Evolutionary conservation across 495 filamentous ascomycete species (phyloP).

Genomic region (Penicillium lagena): DNA sequence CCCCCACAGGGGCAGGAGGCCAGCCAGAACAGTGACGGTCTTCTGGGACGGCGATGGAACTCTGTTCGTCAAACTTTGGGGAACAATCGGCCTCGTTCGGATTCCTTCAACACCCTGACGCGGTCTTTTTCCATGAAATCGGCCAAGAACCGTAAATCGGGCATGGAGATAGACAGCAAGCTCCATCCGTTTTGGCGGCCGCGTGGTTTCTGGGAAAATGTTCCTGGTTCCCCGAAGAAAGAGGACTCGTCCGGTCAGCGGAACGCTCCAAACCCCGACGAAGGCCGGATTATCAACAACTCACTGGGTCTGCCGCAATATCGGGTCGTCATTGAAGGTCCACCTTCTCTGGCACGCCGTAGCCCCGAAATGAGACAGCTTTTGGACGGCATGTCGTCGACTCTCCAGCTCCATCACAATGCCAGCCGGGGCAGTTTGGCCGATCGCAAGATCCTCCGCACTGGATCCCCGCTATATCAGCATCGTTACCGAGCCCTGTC

Average conservation of each 20-base stretch:
- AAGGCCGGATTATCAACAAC: conserved; percentile 37
- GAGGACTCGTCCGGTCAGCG: conserved; percentile 2
- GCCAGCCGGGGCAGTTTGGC: conserved; percentile 29
- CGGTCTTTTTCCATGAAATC: conserved; percentile 40
- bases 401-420: conserved; percentile 5
- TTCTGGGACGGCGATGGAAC: conserved; percentile 40
- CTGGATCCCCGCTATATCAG: conserved; percentile 26
- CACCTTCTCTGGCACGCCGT: conserved; percentile 31
- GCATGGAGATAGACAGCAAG: conserved; percentile 42
- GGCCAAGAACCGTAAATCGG: conserved; percentile 37
- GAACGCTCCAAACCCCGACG: conserved; percentile 14
- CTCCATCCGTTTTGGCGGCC: conserved; percentile 82
- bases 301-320: conserved; percentile 48
- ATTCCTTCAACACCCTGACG: conserved; percentile 36
- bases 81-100: conserved; percentile 50
- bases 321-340: conserved; percentile 40
- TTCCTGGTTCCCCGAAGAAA: conserved; percentile 31
- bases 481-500: conserved; percentile 37
- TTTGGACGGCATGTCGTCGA: conserved; percentile 11
- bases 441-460: conserved; percentile 23
- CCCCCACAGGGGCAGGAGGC: conserved; percentile 49
- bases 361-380: conserved; percentile 28
- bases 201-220: conserved; percentile 62
- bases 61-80: conserved; percentile 50
- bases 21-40: conserved; percentile 28